Percentiles rank a stretch among this genome's conserved stretches.
These are phyloP conservation scores for Rhodotorula graminis DNA, from an alignment of 768 basidiomycete genomes.

Conservation along the genomic window DNA sequence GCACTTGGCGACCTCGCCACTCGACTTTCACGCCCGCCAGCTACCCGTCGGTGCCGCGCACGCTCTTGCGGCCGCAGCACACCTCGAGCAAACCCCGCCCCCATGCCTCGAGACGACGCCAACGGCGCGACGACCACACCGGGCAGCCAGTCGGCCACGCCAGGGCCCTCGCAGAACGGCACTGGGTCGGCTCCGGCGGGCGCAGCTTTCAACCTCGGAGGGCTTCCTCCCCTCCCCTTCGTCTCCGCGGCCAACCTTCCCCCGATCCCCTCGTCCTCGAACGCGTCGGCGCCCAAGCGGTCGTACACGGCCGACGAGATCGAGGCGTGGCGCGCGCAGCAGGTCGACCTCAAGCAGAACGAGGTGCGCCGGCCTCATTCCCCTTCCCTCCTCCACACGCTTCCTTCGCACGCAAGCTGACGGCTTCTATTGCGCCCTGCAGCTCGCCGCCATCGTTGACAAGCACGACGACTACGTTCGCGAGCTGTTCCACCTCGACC, in stretches of 20 bases:
- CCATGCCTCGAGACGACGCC: neutral
- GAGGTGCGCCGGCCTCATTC: constrained; percentile 12
- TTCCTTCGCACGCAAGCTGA: neutral
- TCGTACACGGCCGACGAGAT: neutral
- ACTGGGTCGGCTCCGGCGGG: neutral
- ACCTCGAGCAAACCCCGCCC: constrained; percentile 1
- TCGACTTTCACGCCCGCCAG: neutral
- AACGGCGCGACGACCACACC: neutral
- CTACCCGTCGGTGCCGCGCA: neutral
- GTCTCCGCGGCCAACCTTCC: neutral
- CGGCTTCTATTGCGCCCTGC: neutral
- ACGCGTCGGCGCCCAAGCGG: neutral
- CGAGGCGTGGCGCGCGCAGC: constrained; percentile 13
- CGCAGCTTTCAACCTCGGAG: neutral
- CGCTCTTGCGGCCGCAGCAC: neutral
- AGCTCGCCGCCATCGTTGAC: constrained; percentile 36
- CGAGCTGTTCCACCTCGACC: constrained; percentile 82
- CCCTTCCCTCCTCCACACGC: neutral
- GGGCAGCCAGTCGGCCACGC: neutral
- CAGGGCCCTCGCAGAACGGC: neutral
- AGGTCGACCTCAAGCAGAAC: constrained; percentile 26
- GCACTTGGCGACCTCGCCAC: constrained; percentile 13
- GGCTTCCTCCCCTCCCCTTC: neutral
- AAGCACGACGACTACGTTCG: constrained; percentile 57
- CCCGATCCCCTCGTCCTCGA: constrained; percentile 14